Evolutionary conservation across 768 basidiomycete species (phyloP), one percentile per base, ranked within the genome.

Genomic region (Xerocomus potaroensis): DNA sequence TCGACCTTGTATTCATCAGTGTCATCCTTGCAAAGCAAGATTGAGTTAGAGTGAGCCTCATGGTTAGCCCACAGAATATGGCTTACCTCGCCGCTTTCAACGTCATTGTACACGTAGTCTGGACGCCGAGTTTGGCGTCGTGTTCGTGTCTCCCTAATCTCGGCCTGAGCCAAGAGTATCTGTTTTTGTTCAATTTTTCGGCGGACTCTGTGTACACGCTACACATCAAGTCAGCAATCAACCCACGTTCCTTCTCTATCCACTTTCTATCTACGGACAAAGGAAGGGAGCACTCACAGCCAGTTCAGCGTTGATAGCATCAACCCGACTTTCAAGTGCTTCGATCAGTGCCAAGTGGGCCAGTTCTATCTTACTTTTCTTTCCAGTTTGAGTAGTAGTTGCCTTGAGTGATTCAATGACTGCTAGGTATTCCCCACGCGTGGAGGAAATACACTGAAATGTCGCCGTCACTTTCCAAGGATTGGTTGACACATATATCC

Each of bases 401-500:
- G 58, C 63, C 60, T 84, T 85, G 54, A 92, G 63, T 39, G 73
- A 70, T 52, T 81, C 81, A 47, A 91, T 73, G 35, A 80, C 62
- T 5, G 69, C 71, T n/a, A 81, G 45, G 58, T 91, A 91, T 60
- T 92, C 87, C 41, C 82, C 82, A 36, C 76, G 75, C 12, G 86
- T 83, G 4, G 85, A 83, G 12, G 86, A 78, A 43, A 85, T 67
- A 10, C 83, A 74, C 56, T 82, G 75, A 58, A 92, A 87, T 14
- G 84, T 83, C 26, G 87, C 83, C 8, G 83, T 80, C 34, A 83
- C 83, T 70, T 91, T 93, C 89, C 88, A 93, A 18, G 91, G 91
- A 65, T 93, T 93, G 12, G 86, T 87, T 27, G 90, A 91, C 31
- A 78, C 70, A 60, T 89, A 93, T 43, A 92, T 68, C 49, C 91